Base-by-base conservation (phyloP, 139 green algal genomes). In the Tetraselmis chui region DNA sequence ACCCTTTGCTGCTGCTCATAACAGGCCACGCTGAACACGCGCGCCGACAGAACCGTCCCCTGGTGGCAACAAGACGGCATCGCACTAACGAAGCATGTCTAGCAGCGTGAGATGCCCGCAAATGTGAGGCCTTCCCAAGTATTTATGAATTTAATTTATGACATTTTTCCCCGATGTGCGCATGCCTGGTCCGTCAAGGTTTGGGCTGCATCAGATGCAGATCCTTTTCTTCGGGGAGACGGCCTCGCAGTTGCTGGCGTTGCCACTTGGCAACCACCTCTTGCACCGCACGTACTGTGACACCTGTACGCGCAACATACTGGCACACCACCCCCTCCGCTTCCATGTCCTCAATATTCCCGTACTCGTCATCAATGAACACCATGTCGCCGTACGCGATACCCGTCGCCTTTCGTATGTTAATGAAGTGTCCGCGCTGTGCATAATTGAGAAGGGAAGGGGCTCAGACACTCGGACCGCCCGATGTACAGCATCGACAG, bases 341-440 rank as follows among this genome's bases (percentile, higher is more conserved):
- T 18, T 67, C 45, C 45, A 67, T 67, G 45, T 75, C 32, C 2
- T 58, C 22, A 1, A 89, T 75, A 75, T 89, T 89, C n/a, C 27
- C 45, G 23, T 58, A 29, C 29, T 88, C 86, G 30, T 88, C 86
- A 28, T 89, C 86, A 59, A 85, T 88, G 29, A 89, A 89, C 0
- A 89, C 77, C 84, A 89, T 89, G 23, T 81, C 58, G 1, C 0
- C 31, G 79, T 83, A 89, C 2, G 18, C 24, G 1, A 86, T 75
- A 0, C 84, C 84, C 26, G 76, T 86, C 32, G 85, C 84, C 2
- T 31, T 83, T 28, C 78, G 31, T 23, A 89, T 85, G 79, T 77
- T 75, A 1, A 84, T 84, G 2, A 89, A 80, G 59, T 89, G 86
- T 5, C 45, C 45, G 11, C 5, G 45, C 45, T 67, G 45, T 18